Base-by-base conservation (phyloP, 1,284 basidiomycete species). In the Tilletia caries region DNA sequence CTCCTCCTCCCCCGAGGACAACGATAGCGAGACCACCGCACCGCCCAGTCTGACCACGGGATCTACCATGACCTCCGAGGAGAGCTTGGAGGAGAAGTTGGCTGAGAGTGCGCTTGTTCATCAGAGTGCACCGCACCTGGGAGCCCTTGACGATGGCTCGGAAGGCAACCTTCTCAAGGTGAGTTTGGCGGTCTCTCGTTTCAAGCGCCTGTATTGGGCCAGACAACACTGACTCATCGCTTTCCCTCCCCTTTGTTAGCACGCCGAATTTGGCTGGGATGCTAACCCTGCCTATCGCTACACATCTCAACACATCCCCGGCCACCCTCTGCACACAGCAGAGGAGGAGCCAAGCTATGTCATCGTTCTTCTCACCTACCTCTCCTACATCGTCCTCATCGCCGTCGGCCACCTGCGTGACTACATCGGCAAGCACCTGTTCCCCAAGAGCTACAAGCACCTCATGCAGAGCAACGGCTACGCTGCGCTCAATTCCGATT, bases 401-500 rank as follows among this genome's bases (percentile, higher is more conserved):
- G 86, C 89, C 73, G 85, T 97, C 66, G 95, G 96, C 3, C 96
- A 98, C 83, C 85, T 97, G 68, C 89, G 95, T 68, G 96, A 99
- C 85, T 99, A 95, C 83, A 85, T 97, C 74, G 96, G 95, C 50
- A 98, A 97, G 85, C 87, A 90, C 41, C 87, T 97, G 71, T 86
- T 88, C 75, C 88, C 91, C 12, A 84, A 87, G 29, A 86, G 87
- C 67, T 98, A 94, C 84, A 87, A 86, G 69, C 92, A 98, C 84
- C 71, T 83, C 67, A 71, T 78, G 66, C 81, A 82, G 69, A 68
- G 69, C 54, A 75, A 83, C 62, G 81, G 81, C 58, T 96, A 97
- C 82, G 96, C 95, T 1, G 92, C 96, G 15, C 87, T 98, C 73
- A 96, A 95, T 85, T 96, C 94, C 41, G 95, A 98, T 84, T 98